Evolutionary conservation across 768 basidiomycete species (phyloP).

Genomic region (Termitomyces sp.): DNA sequence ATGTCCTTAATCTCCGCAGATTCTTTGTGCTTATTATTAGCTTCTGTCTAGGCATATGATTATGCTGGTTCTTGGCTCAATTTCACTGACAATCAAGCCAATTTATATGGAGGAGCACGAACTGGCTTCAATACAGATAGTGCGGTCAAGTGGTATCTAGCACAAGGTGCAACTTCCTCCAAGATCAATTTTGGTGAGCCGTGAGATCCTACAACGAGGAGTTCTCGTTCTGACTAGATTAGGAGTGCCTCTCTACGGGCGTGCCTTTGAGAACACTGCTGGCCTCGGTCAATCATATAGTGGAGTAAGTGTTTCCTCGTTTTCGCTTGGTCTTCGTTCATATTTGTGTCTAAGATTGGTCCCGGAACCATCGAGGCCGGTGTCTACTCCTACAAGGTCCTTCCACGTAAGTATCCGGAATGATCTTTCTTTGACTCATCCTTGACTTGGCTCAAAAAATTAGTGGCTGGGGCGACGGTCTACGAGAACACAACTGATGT

Average conservation of each 20-base stretch:
- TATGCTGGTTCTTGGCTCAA: conserved; percentile 76
- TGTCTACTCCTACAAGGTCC: conserved; percentile 70
- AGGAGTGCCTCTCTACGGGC: conserved; percentile 80
- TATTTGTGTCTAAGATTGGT: conserved; percentile 42
- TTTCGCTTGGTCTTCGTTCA: not conserved
- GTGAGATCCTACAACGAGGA: not conserved
- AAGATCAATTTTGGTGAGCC: conserved; percentile 63
- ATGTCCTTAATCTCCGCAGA: not conserved
- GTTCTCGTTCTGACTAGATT: not conserved
- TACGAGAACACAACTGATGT: conserved; percentile 64
- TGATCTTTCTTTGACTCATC: not conserved
- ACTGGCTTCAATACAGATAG: conserved; percentile 64
- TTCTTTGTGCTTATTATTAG: not conserved
- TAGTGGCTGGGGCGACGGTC: conserved; percentile 49
- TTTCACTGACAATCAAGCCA: conserved; percentile 51
- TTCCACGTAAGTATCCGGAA: conserved; percentile 41
- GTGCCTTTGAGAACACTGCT: conserved; percentile 65
- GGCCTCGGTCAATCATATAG: conserved; percentile 65
- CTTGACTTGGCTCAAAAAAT: not conserved
- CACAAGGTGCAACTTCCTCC: conserved; percentile 52
- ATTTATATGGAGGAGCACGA: conserved; percentile 59
- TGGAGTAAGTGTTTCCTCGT: conserved; percentile 38
- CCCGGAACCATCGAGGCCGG: conserved; percentile 67
- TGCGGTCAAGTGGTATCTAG: conserved; percentile 56
- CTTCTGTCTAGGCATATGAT: conserved; percentile 51